phyloP scores from a whole-genome alignment of 2,329 filamentous ascomycete species.

The Colletotrichum higginsianum region DNA sequence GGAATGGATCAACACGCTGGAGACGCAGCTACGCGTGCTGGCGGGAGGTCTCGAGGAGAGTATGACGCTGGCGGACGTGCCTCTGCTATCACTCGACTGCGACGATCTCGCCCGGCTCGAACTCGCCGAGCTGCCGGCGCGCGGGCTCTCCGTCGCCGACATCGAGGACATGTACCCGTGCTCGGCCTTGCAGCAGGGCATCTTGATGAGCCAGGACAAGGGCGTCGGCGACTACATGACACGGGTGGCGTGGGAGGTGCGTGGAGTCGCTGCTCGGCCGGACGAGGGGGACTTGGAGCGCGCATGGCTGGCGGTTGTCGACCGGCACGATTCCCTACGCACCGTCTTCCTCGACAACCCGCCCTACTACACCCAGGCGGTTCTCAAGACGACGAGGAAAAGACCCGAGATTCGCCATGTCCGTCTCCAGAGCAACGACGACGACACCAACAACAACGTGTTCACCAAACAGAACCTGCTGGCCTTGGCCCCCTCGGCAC shows the following conservation, averaged over 20 bases:
- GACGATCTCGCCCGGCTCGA: background rate
- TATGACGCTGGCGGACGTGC: background rate
- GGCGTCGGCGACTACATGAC: conserved; percentile 46
- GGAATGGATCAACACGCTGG: background rate
- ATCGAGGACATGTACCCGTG: conserved; percentile 56
- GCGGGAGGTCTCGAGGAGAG: background rate
- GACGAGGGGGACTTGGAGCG: conserved; percentile 20
- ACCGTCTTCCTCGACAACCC: conserved; percentile 52
- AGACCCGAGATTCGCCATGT: background rate
- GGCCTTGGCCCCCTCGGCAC: too few species aligned
- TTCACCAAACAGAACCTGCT: too few species aligned
- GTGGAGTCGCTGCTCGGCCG: conserved; percentile 34
- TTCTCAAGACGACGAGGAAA: background rate
- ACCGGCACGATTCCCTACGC: conserved; percentile 50
- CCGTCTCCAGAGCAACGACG: too few species aligned
- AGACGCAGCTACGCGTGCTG: background rate
- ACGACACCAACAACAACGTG: too few species aligned
- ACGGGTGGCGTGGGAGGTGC: conserved; percentile 44
- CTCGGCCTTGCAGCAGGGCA: conserved; percentile 55
- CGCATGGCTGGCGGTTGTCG: conserved; percentile 48
- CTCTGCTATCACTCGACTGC: background rate
- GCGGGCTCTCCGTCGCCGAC: background rate
- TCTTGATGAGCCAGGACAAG: conserved; percentile 52
- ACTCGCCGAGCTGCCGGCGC: background rate
- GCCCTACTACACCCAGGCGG: conserved; percentile 33